These are phyloP conservation scores for Trametes polyzona DNA, from an alignment of 1,284 basidiomycete genomes.

Conservation along the genomic window DNA sequence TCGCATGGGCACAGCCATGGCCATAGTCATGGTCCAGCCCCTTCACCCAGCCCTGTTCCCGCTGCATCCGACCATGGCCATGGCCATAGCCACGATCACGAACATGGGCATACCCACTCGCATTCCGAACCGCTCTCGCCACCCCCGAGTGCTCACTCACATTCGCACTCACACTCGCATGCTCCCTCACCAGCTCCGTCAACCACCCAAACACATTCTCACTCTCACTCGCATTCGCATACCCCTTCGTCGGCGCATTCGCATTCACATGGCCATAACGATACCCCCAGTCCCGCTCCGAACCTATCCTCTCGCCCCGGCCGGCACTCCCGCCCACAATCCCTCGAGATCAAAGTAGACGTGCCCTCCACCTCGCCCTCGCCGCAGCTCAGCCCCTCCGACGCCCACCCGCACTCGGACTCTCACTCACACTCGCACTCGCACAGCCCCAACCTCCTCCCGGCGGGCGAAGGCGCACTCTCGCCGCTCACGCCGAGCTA, in stretches of 20 bases:
- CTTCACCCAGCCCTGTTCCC: constrained; percentile 19
- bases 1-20: constrained; percentile 43
- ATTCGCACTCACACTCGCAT: constrained; percentile 31
- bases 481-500: constrained; percentile 65
- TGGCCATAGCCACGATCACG: constrained; percentile 27
- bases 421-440: constrained; percentile 9
- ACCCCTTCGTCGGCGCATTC: constrained; percentile 26
- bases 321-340: constrained; percentile 22
- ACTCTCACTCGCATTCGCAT: constrained; percentile 41
- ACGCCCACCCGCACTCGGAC: constrained; percentile 23
- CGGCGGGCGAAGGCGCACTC: constrained; percentile 7
- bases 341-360: constrained; percentile 23
- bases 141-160: constrained; percentile 36
- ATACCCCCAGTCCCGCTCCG: not conserved
- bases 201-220: constrained; percentile 33
- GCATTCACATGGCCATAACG: constrained; percentile 31
- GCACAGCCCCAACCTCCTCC: constrained; percentile 8
- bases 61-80: constrained; percentile 12
- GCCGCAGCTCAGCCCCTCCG: not conserved
- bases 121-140: constrained; percentile 26
- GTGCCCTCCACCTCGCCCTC: constrained; percentile 20
- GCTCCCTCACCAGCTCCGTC: not conserved
- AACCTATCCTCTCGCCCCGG: constrained; percentile 1
- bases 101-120: constrained; percentile 29
- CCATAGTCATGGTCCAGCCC: constrained; percentile 36